Conservation (phyloP, 306 rosid species). For the Sicyos edulis region DNA sequence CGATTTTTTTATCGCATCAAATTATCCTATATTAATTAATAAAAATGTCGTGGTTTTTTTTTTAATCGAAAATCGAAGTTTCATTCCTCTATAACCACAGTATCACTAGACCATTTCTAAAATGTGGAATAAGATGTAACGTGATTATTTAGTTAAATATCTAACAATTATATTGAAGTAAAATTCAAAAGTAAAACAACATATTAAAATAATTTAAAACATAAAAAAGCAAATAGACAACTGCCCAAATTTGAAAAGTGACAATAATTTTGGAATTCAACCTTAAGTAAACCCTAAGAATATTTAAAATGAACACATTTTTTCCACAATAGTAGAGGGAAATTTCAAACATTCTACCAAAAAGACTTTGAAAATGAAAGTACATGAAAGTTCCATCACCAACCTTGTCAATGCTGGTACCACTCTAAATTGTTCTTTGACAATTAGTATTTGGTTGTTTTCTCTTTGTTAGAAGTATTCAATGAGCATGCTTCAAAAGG, state of each 20-base stretch:
- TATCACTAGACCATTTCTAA: too few species aligned
- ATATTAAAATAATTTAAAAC: neutral
- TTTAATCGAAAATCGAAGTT: too few species aligned
- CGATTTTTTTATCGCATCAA: too few species aligned
- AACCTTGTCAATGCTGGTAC: slow-evolving; percentile 9
- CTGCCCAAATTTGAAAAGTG: neutral
- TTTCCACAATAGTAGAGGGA: neutral
- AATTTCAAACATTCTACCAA: neutral
- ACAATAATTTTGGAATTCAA: neutral
- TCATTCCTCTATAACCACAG: too few species aligned
- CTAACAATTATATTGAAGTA: too few species aligned
- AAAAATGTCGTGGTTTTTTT: too few species aligned
- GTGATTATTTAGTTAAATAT: neutral
- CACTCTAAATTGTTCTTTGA: slow-evolving; percentile 12
- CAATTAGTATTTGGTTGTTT: neutral
- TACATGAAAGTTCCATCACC: neutral
- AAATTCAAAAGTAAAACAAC: neutral
- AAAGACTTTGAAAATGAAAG: slow-evolving; percentile 5
- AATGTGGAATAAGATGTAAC: too few species aligned
- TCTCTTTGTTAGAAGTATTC: slow-evolving; percentile 11
- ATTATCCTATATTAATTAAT: too few species aligned
- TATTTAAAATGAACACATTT: neutral
- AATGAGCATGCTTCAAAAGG: slow-evolving; percentile 15
- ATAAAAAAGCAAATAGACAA: neutral
- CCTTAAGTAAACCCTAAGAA: neutral